Conservation (phyloP, 306 rosid genomes). For the Pueraria montana region DNA sequence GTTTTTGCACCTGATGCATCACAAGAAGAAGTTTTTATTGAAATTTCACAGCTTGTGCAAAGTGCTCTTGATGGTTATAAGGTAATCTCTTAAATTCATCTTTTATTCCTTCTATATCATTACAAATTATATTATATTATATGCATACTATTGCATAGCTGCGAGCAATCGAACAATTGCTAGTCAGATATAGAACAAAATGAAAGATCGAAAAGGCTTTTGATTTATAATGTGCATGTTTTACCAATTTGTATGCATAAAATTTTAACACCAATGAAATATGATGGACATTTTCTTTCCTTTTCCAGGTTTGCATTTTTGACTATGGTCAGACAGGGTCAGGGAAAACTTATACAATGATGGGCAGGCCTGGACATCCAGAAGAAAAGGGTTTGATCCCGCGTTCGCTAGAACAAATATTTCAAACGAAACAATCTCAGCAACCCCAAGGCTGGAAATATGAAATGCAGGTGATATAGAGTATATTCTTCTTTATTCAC, state of each 20-base stretch:
- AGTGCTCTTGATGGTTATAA: conserved; percentile 99
- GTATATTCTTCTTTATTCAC: conserved; percentile 12
- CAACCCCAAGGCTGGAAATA: conserved; percentile 95
- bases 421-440: conserved; percentile 83
- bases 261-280: conserved; percentile 13
- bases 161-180: background rate
- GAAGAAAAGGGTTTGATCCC: conserved; percentile 93
- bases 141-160: conserved; percentile 11
- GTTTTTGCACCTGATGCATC: conserved; percentile 86
- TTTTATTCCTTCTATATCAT: too few relatives aligned
- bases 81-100: conserved; percentile 82
- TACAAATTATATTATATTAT: conserved; percentile 16
- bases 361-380: conserved; percentile 88
- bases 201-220: background rate
- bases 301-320: conserved; percentile 91
- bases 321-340: conserved; percentile 99
- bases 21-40: conserved; percentile 88
- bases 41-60: conserved; percentile 98
- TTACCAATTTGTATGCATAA: conserved; percentile 7
- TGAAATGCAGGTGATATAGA: conserved; percentile 88
- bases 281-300: conserved; percentile 40
- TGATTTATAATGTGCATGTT: conserved; percentile 15
- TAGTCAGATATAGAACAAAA: conserved; percentile 4
- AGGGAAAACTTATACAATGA: conserved; percentile 99
- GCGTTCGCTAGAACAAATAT: conserved; percentile 92